These are phyloP conservation scores for Boletus patriciae DNA, from an alignment of 768 basidiomycete species.

Conservation along the genomic window DNA sequence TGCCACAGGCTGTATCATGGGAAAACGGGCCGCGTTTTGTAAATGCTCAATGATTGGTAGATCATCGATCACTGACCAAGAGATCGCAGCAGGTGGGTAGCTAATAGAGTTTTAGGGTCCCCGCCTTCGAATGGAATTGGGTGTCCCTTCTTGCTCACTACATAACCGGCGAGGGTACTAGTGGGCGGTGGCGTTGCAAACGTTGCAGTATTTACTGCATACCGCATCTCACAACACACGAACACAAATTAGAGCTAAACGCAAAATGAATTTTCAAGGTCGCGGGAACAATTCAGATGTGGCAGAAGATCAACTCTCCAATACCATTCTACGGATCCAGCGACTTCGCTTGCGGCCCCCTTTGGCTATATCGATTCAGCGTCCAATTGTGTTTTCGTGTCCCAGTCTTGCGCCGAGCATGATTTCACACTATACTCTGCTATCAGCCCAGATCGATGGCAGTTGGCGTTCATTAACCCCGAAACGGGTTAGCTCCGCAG, in stretches of 20 bases:
- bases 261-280: not conserved
- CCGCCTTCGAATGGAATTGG: slow-evolving; percentile 6
- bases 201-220: not conserved
- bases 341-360: not conserved
- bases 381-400: not conserved
- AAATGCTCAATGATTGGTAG: slow-evolving; percentile 21
- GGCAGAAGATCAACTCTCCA: not conserved
- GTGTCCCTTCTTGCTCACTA: slow-evolving; percentile 2
- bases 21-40: slow-evolving; percentile 21
- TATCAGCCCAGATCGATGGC: not conserved
- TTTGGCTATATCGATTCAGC: slow-evolving; percentile 1
- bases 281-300: slow-evolving; percentile 3
- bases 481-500: not conserved
- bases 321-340: slow-evolving; percentile 11
- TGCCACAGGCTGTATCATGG: slow-evolving; percentile 13
- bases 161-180: not conserved
- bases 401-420: not conserved
- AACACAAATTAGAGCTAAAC: slow-evolving; percentile 5
- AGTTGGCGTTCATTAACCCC: not conserved
- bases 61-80: slow-evolving; percentile 25
- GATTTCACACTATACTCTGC: not conserved
- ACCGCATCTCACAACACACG: not conserved
- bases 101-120: slow-evolving; percentile 36
- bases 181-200: slow-evolving; percentile 1
- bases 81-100: slow-evolving; percentile 19